Evolutionary conservation across 1,284 basidiomycete genomes (phyloP).

Genomic region (Rhodotorula sp.): DNA sequence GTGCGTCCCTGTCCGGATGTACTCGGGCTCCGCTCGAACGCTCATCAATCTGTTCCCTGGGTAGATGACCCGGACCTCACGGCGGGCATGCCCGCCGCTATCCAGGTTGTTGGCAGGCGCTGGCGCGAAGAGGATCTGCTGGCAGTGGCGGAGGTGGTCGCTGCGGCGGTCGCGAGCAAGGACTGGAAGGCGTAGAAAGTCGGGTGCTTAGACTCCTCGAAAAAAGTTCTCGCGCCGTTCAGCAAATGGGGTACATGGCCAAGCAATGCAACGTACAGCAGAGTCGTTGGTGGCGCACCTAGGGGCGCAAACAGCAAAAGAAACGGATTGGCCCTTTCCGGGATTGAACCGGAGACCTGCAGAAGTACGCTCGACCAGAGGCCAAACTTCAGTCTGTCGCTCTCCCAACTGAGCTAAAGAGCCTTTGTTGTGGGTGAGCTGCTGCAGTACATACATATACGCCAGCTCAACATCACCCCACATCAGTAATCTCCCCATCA

Average conservation of each 20-base stretch:
- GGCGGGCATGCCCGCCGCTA: slow-evolving; percentile 1
- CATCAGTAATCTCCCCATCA: no score
- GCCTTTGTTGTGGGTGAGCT: no score
- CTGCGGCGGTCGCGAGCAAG: slow-evolving; percentile 2
- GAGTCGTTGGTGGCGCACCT: not conserved
- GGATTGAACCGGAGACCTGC: no score
- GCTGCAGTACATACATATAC: no score
- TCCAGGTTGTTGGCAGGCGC: slow-evolving; percentile 8
- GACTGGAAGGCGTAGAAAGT: not conserved
- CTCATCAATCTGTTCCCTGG: no score
- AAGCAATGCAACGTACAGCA: not conserved
- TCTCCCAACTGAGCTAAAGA: no score
- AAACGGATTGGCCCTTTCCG: no score
- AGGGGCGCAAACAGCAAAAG: no score
- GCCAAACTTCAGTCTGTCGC: no score
- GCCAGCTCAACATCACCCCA: no score
- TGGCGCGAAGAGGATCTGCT: slow-evolving; percentile 22
- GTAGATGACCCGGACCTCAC: slow-evolving; percentile 9
- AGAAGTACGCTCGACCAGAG: no score
- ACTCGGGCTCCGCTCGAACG: not conserved
- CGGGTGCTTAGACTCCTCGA: not conserved
- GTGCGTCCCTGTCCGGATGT: slow-evolving; percentile 52
- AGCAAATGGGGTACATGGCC: not conserved
- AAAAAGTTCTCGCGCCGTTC: not conserved
- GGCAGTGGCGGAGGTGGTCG: slow-evolving; percentile 1